Percentiles rank a stretch among this genome's conserved stretches.
These are phyloP conservation scores for Poronia punctata DNA, from an alignment of 495 filamentous ascomycete species.

Conservation along the genomic window DNA sequence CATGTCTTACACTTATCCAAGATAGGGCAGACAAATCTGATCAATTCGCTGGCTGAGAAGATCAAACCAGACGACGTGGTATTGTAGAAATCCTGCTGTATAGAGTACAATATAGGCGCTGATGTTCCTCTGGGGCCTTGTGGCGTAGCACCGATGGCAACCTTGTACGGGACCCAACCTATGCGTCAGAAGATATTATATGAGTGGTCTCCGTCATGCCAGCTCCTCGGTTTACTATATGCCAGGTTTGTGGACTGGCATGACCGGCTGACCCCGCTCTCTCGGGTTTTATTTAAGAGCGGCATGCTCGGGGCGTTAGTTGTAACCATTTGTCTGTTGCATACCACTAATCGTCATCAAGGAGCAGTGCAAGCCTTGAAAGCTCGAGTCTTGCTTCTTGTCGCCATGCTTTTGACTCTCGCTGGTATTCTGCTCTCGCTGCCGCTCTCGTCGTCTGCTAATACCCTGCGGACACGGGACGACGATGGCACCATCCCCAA, in stretches of 20 bases:
- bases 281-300: slow-evolving; percentile 1
- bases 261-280: slow-evolving; percentile 2
- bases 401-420: slow-evolving; percentile 4
- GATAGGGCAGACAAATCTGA: too few species aligned
- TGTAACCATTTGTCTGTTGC: background rate
- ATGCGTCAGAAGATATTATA: too few species aligned
- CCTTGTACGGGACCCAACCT: too few species aligned
- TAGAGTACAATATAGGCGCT: too few species aligned
- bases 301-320: slow-evolving; percentile 1
- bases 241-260: slow-evolving; percentile 1
- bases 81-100: too few species aligned
- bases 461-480: slow-evolving; percentile 8
- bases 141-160: too few species aligned
- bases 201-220: slow-evolving; percentile 7
- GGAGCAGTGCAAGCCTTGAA: background rate
- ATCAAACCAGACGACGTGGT: too few species aligned
- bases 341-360: background rate
- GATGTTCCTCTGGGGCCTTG: too few species aligned
- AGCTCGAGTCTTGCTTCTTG: slow-evolving; percentile 2
- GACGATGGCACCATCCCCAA: slow-evolving; percentile 61
- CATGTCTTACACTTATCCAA: too few species aligned
- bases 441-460: background rate
- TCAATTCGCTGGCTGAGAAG: too few species aligned
- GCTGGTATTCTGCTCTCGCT: slow-evolving; percentile 1
- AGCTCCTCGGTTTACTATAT: background rate